Percentiles rank a stretch among this genome's conserved stretches.
phyloP scores from a whole-genome alignment of 345 rosid species.

The Laguncularia racemosa region DNA sequence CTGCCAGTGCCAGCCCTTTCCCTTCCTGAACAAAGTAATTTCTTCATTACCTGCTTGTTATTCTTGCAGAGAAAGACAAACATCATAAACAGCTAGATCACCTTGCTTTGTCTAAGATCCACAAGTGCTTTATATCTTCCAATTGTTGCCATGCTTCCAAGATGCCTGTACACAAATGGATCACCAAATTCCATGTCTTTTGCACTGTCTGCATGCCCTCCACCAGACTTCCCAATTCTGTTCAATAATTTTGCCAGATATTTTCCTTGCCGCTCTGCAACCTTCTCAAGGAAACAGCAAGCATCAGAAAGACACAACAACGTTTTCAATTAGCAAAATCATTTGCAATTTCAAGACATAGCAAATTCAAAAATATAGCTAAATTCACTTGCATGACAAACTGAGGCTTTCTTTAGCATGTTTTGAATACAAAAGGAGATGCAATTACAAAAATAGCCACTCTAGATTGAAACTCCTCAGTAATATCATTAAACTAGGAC shows the following conservation, averaged over 20 bases:
- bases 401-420: too few relatives aligned
- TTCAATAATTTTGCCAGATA: slow-evolving; percentile 57
- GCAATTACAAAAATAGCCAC: too few relatives aligned
- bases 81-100: slow-evolving; percentile 11
- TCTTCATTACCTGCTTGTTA: not conserved
- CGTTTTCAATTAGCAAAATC: not conserved
- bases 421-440: too few relatives aligned
- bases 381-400: too few relatives aligned
- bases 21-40: slow-evolving; percentile 44
- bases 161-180: slow-evolving; percentile 80
- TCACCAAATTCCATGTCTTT: slow-evolving; percentile 52
- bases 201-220: slow-evolving; percentile 63
- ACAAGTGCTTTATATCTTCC: slow-evolving; percentile 94
- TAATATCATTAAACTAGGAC: too few relatives aligned
- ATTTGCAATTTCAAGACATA: too few relatives aligned
- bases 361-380: too few relatives aligned
- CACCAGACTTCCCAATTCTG: slow-evolving; percentile 54
- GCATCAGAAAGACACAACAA: not conserved
- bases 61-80: not conserved
- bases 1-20: slow-evolving; percentile 68
- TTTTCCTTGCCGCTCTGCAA: slow-evolving; percentile 94
- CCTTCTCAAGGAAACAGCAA: slow-evolving; percentile 31
- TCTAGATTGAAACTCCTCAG: too few relatives aligned
- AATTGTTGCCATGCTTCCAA: slow-evolving; percentile 94
- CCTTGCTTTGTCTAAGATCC: slow-evolving; percentile 93